A percentile compares a stretch with the other conserved stretches of the same genome.
Conservation (phyloP, 768 basidiomycete genomes). For the Boletus speciosus region DNA sequence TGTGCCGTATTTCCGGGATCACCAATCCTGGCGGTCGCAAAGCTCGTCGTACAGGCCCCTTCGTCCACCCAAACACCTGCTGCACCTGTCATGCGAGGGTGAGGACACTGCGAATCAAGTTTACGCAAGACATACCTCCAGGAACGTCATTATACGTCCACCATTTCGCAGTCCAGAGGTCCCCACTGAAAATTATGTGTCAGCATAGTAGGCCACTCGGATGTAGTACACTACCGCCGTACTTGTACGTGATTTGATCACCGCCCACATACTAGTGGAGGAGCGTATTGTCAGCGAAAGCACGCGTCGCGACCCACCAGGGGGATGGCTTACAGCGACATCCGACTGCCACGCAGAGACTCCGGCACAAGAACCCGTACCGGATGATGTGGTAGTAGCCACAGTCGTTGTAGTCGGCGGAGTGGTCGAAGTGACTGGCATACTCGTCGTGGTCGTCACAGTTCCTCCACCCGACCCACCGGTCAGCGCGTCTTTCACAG, state of each 20-base stretch:
- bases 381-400: constrained; percentile 6
- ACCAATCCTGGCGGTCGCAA: constrained; percentile 1
- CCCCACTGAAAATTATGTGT: constrained; percentile 31
- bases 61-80: constrained; percentile 18
- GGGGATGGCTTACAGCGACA: constrained; percentile 35
- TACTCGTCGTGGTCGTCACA: not conserved
- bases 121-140: constrained; percentile 23
- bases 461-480: constrained; percentile 36
- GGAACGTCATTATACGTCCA: constrained; percentile 44
- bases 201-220: not conserved
- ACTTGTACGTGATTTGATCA: constrained; percentile 43
- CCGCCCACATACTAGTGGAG: constrained; percentile 42
- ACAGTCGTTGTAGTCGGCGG: constrained; percentile 1
- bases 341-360: constrained; percentile 42
- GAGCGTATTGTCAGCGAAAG: not conserved
- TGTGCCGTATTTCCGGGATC: not conserved
- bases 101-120: not conserved
- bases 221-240: constrained; percentile 3
- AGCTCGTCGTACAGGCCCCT: constrained; percentile 6
- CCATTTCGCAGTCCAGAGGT: constrained; percentile 49
- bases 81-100: not conserved
- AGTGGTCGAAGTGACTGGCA: constrained; percentile 4
- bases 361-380: constrained; percentile 36
- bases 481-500: constrained; percentile 53
- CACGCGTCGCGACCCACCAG: not conserved